Evolutionary conservation across 2,329 filamentous ascomycete genomes (phyloP).

Genomic region (Colletotrichum sp.): DNA sequence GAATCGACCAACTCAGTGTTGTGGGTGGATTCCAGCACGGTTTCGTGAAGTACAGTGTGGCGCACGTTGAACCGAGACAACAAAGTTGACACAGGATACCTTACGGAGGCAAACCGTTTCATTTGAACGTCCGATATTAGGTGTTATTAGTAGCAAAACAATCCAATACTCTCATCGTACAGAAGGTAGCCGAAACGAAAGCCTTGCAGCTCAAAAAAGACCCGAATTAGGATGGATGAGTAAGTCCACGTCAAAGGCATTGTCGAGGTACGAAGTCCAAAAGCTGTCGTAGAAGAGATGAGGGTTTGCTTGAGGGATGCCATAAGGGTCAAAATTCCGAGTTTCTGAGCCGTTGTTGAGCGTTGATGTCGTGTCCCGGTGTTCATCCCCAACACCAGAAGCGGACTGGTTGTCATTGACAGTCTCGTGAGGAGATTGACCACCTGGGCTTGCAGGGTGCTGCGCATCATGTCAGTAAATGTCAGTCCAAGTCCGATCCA

Average conservation of each 20-base stretch:
- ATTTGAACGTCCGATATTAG: rapidly evolving
- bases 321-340: neutral
- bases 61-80: neutral
- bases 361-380: neutral
- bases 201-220: neutral
- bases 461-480: neutral
- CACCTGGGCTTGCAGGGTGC: neutral
- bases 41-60: neutral
- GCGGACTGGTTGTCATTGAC: neutral
- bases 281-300: slow-evolving; percentile 1
- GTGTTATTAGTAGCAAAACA: rapidly evolving
- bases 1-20: neutral
- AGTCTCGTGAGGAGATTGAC: neutral
- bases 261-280: neutral
- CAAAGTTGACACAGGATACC: neutral
- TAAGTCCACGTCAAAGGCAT: neutral
- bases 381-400: neutral
- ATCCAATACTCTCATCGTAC: neutral
- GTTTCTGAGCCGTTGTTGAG: neutral
- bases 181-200: neutral
- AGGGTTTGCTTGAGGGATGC: neutral
- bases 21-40: neutral
- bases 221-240: neutral
- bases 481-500: too few species aligned
- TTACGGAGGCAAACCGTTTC: neutral